Conservation (phyloP, 129 eudicot species). For the Ambrosia artemisiifolia region DNA sequence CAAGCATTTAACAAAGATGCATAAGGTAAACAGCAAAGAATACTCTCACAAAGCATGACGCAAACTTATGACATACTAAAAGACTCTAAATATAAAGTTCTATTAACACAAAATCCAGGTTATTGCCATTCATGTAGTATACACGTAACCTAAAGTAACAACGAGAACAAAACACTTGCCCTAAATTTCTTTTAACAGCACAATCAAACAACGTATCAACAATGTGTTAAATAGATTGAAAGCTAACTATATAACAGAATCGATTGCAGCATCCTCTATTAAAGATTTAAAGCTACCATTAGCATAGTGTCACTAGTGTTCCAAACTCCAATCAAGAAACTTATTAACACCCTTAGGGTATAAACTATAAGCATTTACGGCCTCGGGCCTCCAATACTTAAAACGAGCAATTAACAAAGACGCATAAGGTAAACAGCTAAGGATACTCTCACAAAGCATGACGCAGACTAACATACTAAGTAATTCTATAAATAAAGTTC, state of each 20-base stretch:
- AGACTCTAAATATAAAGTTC: not conserved
- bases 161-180: constrained; percentile 10
- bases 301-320: constrained; percentile 12
- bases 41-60: constrained; percentile 1
- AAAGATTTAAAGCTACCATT: no score
- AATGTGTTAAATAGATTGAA: not conserved
- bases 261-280: constrained; percentile 1
- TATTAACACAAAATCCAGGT: not conserved
- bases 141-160: not conserved
- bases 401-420: not conserved
- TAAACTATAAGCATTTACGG: constrained; percentile 2
- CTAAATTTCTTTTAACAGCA: constrained; percentile 3
- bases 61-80: not conserved
- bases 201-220: not conserved
- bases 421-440: constrained; percentile 3
- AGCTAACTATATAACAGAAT: constrained; percentile 5
- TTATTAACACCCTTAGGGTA: not conserved
- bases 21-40: constrained; percentile 9
- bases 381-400: not conserved
- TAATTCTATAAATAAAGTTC: not conserved
- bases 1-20: not conserved
- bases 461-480: not conserved
- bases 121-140: not conserved
- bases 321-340: constrained; percentile 8
- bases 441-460: constrained; percentile 3